Conservation (phyloP, 2,329 filamentous ascomycete genomes). For the Volutella citrinella region DNA sequence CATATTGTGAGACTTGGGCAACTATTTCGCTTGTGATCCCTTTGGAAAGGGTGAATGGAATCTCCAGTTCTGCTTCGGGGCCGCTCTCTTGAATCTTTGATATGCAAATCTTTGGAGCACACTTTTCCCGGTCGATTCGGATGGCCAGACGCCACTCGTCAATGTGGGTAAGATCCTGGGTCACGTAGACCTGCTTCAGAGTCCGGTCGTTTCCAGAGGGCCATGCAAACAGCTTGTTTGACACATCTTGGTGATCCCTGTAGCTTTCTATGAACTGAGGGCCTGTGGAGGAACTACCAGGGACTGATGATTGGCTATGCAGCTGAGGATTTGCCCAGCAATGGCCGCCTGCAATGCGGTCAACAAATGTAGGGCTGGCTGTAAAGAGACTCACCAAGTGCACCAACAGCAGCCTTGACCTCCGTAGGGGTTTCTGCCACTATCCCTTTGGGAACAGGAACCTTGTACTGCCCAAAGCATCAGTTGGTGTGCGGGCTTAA, state of each 20-base stretch:
- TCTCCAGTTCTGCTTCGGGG: slow-evolving; percentile 14
- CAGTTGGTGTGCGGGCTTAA: not conserved
- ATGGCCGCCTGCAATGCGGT: too few species aligned
- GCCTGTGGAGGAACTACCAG: too few species aligned
- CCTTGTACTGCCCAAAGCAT: slow-evolving; percentile 15
- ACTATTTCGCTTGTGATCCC: slow-evolving; percentile 26
- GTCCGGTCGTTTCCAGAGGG: slow-evolving; percentile 4
- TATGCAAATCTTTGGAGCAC: slow-evolving; percentile 33
- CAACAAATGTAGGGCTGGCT: too few species aligned
- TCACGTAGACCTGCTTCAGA: slow-evolving; percentile 34
- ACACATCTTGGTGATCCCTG: slow-evolving; percentile 15
- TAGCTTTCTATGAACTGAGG: too few species aligned
- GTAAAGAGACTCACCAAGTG: slow-evolving; percentile 18
- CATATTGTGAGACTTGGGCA: slow-evolving; percentile 3
- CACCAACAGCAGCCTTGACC: slow-evolving; percentile 14
- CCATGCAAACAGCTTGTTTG: slow-evolving; percentile 20
- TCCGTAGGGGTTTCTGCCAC: slow-evolving; percentile 19
- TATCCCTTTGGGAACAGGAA: slow-evolving; percentile 20
- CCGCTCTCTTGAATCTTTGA: slow-evolving; percentile 17
- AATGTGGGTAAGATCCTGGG: slow-evolving; percentile 27
- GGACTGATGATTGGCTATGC: too few species aligned
- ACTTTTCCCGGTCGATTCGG: slow-evolving; percentile 37
- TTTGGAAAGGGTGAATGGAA: slow-evolving; percentile 19
- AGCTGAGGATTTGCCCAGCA: too few species aligned
- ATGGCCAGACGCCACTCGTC: slow-evolving; percentile 39